phyloP scores from a whole-genome alignment of 2,329 filamentous ascomycete species.

The Neonectria coccinea region DNA sequence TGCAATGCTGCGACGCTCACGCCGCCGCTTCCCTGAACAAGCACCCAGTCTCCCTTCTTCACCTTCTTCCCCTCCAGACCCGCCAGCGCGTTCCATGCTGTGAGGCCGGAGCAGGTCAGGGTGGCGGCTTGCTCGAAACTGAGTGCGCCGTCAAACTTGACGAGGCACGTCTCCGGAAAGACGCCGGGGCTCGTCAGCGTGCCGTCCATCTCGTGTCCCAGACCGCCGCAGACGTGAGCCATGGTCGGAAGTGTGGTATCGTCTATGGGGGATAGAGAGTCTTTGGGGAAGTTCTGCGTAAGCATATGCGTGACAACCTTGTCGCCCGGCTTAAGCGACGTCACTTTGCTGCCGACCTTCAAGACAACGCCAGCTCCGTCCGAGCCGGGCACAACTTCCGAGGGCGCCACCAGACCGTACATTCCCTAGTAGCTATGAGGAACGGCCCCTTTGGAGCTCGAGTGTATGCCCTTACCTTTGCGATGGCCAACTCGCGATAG shows the following conservation, averaged over 20 bases:
- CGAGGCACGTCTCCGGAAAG: conserved; percentile 68
- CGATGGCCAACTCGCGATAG: conserved; percentile 61
- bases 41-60: conserved; percentile 49
- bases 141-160: conserved; percentile 61
- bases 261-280: conserved; percentile 12
- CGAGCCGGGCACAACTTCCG: conserved; percentile 49
- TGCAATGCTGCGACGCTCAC: conserved; percentile 53
- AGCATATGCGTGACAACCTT: conserved; percentile 66
- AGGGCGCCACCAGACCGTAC: conserved; percentile 38
- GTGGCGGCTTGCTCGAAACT: conserved; percentile 54
- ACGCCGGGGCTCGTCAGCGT: conserved; percentile 67
- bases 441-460: neutral
- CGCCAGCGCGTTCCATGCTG: conserved; percentile 65
- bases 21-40: conserved; percentile 56
- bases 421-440: conserved; percentile 22
- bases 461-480: conserved; percentile 43
- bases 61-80: conserved; percentile 57
- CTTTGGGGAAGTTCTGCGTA: conserved; percentile 22
- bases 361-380: conserved; percentile 59
- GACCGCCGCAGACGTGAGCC: conserved; percentile 55
- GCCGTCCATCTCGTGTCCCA: conserved; percentile 70
- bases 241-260: conserved; percentile 42
- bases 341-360: conserved; percentile 64
- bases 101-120: conserved; percentile 62
- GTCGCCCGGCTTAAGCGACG: conserved; percentile 61